These are phyloP conservation scores for Cymbopogon citratus DNA, from an alignment of 176 grass and related monocot genomes.

Conservation along the genomic window DNA sequence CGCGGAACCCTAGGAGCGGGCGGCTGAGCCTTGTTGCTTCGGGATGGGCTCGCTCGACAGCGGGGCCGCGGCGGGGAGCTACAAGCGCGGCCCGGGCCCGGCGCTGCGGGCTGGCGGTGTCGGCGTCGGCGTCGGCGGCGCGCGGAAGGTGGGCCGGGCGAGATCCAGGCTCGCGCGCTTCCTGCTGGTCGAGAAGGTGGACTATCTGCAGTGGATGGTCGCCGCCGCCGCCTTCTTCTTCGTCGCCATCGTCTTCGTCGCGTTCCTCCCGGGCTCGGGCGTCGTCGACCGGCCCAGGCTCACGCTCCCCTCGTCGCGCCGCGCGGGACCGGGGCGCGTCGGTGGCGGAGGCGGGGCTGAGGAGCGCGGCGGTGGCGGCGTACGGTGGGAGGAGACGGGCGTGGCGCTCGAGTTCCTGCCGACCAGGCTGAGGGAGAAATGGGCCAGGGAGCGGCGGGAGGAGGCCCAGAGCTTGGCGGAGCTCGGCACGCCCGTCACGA, in stretches of 20 bases:
- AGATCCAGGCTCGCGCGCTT: slow-evolving; percentile 82
- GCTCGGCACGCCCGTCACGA: slow-evolving; percentile 39
- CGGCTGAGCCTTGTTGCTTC: not conserved
- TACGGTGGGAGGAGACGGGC: slow-evolving; percentile 51
- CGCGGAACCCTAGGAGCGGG: slow-evolving; percentile 7
- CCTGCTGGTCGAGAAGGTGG: slow-evolving; percentile 78
- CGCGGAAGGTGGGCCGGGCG: slow-evolving; percentile 25
- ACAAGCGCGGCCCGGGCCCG: slow-evolving; percentile 33
- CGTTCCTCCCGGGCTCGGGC: slow-evolving; percentile 58
- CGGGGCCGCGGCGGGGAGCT: slow-evolving; percentile 24
- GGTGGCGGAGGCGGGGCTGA: not conserved
- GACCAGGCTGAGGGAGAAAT: slow-evolving; percentile 62
- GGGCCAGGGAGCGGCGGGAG: slow-evolving; percentile 56
- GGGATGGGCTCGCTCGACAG: slow-evolving; percentile 75
- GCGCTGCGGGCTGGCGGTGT: not conserved
- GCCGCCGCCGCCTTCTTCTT: slow-evolving; percentile 72
- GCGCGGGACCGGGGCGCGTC: not conserved
- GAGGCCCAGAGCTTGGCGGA: slow-evolving; percentile 43
- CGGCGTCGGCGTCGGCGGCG: not conserved
- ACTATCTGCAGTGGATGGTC: slow-evolving; percentile 65
- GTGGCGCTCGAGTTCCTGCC: slow-evolving; percentile 67
- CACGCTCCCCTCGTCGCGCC: slow-evolving; percentile 23
- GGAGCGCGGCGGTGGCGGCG: not conserved
- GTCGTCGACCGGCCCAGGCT: slow-evolving; percentile 25
- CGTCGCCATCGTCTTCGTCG: slow-evolving; percentile 58